Evolutionary conservation across 208 protist genomes (phyloP), one percentile per base, ranked within the genome.

Genomic region (Phytomonas sp.): DNA sequence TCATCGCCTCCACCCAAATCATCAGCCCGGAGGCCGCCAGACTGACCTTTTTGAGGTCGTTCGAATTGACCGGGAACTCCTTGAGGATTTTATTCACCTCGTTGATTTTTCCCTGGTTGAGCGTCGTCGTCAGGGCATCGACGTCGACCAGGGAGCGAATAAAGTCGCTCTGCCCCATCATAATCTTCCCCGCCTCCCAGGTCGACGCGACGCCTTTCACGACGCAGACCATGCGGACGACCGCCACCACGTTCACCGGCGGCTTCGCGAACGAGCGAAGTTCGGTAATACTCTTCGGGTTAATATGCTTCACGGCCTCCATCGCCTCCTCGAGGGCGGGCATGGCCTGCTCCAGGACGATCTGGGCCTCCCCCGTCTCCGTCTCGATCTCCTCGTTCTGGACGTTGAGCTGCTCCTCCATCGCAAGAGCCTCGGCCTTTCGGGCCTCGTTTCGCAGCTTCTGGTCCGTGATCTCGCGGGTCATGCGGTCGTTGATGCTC

Each of bases 1-100:
- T 91, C 84, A 99, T 98, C 60, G 98, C 97, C 74, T 94, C 82
- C 26, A 99, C 96, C 98, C 98, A 99, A 52, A 92, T 92, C 82
- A 99, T 96, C 36, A 99, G 78, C 7, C 90, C 94, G 8, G 90
- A 92, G 60, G 91, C 97, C 29, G 98, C 96, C 66, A 93, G 78
- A 76, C 91, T 96, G 10, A 93, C 85, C 78, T 93, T 93, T 78
- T 94, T 94, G 37, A 96, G 81, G 52, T 92, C 88, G 67, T 90
- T 94, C 32, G 91, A 93, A 65, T 97, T 91, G 42, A 99, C 89
- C 26, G 83, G 80, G 67, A 91, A 93, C 68, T 94, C 87, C 73
- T 93, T 98, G 60, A 98, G 83, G 19, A 98, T 91, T 30, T 91
- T 87, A 77, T 98, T 97, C 60, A 99, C 92, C 64, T 93, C 84